phyloP scores from a whole-genome alignment of 805 yeast species.

The Schwanniomyces vanrijiae region DNA sequence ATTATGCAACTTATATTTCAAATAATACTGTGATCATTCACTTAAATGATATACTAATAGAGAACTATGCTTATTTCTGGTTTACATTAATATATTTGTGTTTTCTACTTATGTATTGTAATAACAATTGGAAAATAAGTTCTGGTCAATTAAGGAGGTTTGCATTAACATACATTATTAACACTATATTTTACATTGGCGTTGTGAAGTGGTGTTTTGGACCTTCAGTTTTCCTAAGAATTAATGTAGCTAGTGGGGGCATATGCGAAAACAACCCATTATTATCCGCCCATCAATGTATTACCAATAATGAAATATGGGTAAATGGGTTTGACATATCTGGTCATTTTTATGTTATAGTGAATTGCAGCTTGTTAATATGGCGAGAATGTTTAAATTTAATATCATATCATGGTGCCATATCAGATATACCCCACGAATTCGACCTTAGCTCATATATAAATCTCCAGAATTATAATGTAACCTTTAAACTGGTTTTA shows the following conservation, averaged over 20 bases:
- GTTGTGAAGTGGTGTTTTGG: conserved; percentile 35
- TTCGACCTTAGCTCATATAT: not conserved
- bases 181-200: conserved; percentile 9
- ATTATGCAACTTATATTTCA: conserved; percentile 12
- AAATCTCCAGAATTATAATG: not conserved
- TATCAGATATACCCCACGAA: not conserved
- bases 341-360: conserved; percentile 51
- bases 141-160: conserved; percentile 2
- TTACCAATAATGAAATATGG: conserved; percentile 38
- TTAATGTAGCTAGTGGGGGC: conserved; percentile 39
- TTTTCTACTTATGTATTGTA: conserved; percentile 7
- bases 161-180: conserved; percentile 9
- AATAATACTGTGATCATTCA: conserved; percentile 9
- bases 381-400: conserved; percentile 4
- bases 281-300: conserved; percentile 12
- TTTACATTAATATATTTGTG: conserved; percentile 21
- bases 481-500: not conserved
- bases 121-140: conserved; percentile 4
- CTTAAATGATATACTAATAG: conserved; percentile 22
- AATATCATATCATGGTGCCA: not conserved
- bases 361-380: conserved; percentile 42
- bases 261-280: conserved; percentile 24
- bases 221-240: conserved; percentile 29
- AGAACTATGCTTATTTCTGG: conserved; percentile 29
- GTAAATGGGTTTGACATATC: conserved; percentile 52